These are phyloP conservation scores for Friedmanniomyces endolithicus DNA, from an alignment of 495 filamentous ascomycete genomes.

Conservation along the genomic window DNA sequence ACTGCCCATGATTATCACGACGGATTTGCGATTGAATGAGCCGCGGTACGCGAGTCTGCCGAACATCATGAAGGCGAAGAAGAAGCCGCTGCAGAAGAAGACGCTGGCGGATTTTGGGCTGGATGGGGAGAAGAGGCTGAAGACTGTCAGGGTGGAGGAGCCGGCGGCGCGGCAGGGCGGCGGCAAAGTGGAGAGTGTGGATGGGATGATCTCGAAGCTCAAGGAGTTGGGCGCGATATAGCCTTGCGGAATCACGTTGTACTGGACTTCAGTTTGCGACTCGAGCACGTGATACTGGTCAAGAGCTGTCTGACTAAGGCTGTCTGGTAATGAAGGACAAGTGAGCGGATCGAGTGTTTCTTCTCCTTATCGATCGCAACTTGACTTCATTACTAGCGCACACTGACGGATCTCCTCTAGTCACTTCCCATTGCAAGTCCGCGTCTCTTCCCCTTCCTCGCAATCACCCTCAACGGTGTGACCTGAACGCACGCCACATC, in stretches of 20 bases:
- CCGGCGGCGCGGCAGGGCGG: constrained; percentile 81
- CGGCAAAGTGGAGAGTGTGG: constrained; percentile 93
- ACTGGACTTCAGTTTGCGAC: background rate
- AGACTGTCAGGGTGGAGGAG: constrained; percentile 73
- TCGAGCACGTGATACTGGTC: background rate
- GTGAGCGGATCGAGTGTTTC: background rate
- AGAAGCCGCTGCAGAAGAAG: constrained; percentile 94
- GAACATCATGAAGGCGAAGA: constrained; percentile 99
- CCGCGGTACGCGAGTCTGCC: constrained; percentile 88
- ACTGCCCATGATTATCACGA: constrained; percentile 85
- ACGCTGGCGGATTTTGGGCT: constrained; percentile 67
- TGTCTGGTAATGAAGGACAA: background rate
- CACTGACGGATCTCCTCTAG: background rate
- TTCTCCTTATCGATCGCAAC: background rate
- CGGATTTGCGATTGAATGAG: constrained; percentile 89
- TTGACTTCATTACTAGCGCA: background rate
- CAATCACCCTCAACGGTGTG: background rate
- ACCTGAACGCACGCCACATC: too few relatives aligned
- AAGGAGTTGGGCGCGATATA: constrained; percentile 85
- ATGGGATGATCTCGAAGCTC: constrained; percentile 77
- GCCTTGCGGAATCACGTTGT: background rate
- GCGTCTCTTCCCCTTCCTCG: background rate
- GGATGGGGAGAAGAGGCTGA: constrained; percentile 60
- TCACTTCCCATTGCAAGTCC: background rate
- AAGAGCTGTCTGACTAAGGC: background rate